Percentiles rank a stretch among this genome's conserved stretches.
These are phyloP conservation scores for Calocybe gambosa DNA, from an alignment of 1,284 basidiomycete genomes.

Conservation along the genomic window DNA sequence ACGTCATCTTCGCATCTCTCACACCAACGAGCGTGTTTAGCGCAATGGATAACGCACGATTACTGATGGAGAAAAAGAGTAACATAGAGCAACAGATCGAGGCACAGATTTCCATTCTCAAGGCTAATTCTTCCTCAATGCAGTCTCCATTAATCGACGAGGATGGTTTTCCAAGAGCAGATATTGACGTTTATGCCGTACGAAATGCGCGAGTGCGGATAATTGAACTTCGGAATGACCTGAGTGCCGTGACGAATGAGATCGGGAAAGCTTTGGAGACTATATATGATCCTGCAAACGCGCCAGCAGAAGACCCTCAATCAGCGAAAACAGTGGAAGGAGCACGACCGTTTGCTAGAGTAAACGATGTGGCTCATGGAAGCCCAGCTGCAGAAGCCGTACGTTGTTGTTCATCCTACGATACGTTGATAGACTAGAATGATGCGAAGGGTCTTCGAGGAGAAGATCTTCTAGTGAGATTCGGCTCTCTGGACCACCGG, in stretches of 20 bases:
- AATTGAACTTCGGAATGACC: conserved; percentile 75
- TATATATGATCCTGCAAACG: conserved; percentile 51
- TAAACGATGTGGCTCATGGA: conserved; percentile 69
- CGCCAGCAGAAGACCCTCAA: conserved; percentile 11
- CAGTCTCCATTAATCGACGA: conserved; percentile 71
- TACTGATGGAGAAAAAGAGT: conserved; percentile 57
- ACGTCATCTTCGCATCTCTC: not conserved
- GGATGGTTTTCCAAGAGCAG: conserved; percentile 81
- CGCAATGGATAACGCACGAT: conserved; percentile 47
- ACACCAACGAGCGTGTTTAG: conserved; percentile 28
- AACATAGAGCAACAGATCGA: conserved; percentile 60
- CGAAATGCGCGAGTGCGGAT: conserved; percentile 68
- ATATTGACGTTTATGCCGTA: conserved; percentile 80
- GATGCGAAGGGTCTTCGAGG: conserved; percentile 55
- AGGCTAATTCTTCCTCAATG: conserved; percentile 52
- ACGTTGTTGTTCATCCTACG: conserved; percentile 24
- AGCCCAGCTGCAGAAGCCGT: conserved; percentile 80
- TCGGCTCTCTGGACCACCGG: conserved; percentile 54
- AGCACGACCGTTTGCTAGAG: conserved; percentile 62
- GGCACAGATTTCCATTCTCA: conserved; percentile 54
- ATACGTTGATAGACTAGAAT: conserved; percentile 3
- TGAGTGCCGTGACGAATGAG: conserved; percentile 55
- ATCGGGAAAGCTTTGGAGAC: conserved; percentile 63
- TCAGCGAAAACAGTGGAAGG: conserved; percentile 11
- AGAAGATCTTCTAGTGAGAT: conserved; percentile 70